Base-by-base conservation (phyloP, 306 rosid species). In the Pyrus communis region DNA sequence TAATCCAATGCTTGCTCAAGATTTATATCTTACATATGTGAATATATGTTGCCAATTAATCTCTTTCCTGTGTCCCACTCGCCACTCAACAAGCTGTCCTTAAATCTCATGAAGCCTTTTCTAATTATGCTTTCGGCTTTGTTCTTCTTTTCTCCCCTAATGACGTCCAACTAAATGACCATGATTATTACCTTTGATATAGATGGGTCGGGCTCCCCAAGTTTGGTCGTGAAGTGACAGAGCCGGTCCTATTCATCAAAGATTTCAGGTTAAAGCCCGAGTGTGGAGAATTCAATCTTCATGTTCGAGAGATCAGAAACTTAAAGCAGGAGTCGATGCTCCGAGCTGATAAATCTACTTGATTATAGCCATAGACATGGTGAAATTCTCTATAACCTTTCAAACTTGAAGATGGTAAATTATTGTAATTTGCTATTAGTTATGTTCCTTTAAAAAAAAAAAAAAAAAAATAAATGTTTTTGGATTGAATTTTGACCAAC, bases 301-400 rank as follows among this genome's bases (percentile, higher is more conserved):
- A 17, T 3, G 8, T 49, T 15, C 21, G 5, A 15, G 17, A 17
- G 2, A 49, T 49, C 8, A 18, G 0, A 49, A 49, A 4, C 54
- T 6, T 49, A 49, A 49, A 15, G 2, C 54, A 49, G 4, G 7
- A 0, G 2, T 46, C 18, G 33, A 4, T 31, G 5, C 5, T 31
- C 5, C 33, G 33, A 31, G 5, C 5, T 31, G 33, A 31, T 31
- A 31, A 31, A 0, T 33, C 38, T 6, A 33, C 8, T 33, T 33
- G 0, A 33, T 33, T 33, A 33, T 33, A 2, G 2, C 0, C 35
- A 5, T 2, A 33, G 0, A 33, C 2, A 33, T 33, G 8, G 0
- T 33, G 38, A 33, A 33, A 33, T 33, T 33, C 7, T 33, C 7
- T 0, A 33, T 33, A 33, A 33, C 38, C 8, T 33, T 33, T 0